Conservation (phyloP, 441 rosid species). For the Pelargonium fulgidum region DNA sequence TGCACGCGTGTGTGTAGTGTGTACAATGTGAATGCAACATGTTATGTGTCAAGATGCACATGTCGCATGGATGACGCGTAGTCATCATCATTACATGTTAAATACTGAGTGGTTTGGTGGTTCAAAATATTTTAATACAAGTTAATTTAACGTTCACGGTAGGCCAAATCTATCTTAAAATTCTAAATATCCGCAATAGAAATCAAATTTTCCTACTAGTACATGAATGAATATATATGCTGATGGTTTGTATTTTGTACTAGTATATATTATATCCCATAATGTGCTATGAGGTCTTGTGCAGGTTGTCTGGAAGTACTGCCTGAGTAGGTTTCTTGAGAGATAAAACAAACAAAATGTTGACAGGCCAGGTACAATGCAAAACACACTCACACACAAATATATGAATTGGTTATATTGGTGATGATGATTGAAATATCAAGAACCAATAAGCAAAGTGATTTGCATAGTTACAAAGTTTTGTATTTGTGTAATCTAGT, state of each 20-base stretch:
- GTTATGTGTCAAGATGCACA: neutral
- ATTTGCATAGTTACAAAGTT: neutral
- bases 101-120: neutral
- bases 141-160: neutral
- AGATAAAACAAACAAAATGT: neutral
- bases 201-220: too few relatives aligned
- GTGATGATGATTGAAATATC: neutral
- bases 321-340: neutral
- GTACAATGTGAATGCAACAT: neutral
- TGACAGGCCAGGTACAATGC: neutral
- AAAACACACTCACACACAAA: neutral
- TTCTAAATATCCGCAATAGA: too few relatives aligned
- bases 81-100: neutral
- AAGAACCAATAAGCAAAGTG: neutral
- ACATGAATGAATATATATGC: too few relatives aligned
- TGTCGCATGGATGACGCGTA: neutral
- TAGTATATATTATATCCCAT: conserved; percentile 1
- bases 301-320: neutral
- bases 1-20: conserved; percentile 3
- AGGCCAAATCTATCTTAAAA: too few relatives aligned
- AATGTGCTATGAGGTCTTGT: neutral
- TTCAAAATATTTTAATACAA: neutral
- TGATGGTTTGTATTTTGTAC: neutral
- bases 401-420: neutral
- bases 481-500: neutral